Percentiles rank a stretch among this genome's conserved stretches.
Evolutionary conservation across 164 flowering plant species (phyloP).

Genomic region (Buxus sempervirens): DNA sequence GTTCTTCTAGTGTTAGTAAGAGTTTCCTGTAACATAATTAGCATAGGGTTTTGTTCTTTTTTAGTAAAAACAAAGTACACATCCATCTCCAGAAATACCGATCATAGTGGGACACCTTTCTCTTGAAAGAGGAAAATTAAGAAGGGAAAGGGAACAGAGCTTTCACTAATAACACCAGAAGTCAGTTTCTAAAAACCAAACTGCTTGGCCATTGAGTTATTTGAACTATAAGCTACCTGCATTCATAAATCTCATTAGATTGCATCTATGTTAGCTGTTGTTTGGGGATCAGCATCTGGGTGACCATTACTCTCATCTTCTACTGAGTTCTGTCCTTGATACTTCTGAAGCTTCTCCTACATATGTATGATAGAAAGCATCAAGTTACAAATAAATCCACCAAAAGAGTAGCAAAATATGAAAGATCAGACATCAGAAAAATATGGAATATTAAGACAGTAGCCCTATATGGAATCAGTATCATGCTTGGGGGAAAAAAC

Average conservation of each 20-base stretch:
- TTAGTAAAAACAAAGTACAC: constrained; percentile 14
- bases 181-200: constrained; percentile 12
- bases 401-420: not conserved
- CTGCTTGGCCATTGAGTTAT: not conserved
- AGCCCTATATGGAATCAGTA: not conserved
- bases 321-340: constrained; percentile 13
- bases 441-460: not conserved
- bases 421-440: not conserved
- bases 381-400: not conserved
- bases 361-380: not conserved
- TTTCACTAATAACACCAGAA: constrained; percentile 12
- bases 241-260: constrained; percentile 8
- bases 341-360: constrained; percentile 29
- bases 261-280: constrained; percentile 15
- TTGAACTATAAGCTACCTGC: constrained; percentile 15
- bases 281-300: constrained; percentile 19
- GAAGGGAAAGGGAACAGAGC: constrained; percentile 7
- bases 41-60: no score
- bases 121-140: constrained; percentile 2
- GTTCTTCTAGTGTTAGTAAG: no score
- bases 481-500: not conserved
- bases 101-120: constrained; percentile 15
- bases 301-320: constrained; percentile 9
- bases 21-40: not conserved
- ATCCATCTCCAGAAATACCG: constrained; percentile 12